These are phyloP conservation scores for Botrytis fabae DNA, from an alignment of 2,329 filamentous ascomycete genomes.

Conservation along the genomic window DNA sequence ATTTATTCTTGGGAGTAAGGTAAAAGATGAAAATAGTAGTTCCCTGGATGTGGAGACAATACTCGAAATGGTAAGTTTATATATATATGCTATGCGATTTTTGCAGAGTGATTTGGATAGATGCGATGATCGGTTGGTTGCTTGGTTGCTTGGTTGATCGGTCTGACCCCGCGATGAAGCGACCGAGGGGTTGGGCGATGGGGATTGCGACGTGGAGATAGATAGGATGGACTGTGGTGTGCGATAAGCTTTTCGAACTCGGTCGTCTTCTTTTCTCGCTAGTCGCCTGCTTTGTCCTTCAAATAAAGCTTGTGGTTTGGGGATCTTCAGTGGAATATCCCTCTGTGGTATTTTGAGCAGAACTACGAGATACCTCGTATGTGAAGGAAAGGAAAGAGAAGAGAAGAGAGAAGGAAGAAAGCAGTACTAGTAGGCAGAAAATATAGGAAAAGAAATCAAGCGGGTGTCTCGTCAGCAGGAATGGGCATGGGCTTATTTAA, in stretches of 20 bases:
- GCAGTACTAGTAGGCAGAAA: not conserved
- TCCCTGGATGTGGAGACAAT: not conserved
- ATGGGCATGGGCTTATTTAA: constrained; percentile 36
- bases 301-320: not conserved
- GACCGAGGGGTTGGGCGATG: constrained; percentile 2
- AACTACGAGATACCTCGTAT: not conserved
- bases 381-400: not conserved
- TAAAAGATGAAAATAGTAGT: not conserved
- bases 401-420: not conserved
- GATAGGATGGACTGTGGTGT: constrained; percentile 3
- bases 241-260: constrained; percentile 13
- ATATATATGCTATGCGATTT: not conserved
- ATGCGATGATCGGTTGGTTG: not conserved
- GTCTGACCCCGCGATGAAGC: constrained; percentile 12
- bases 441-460: constrained; percentile 5
- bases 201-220: constrained; percentile 11
- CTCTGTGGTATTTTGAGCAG: not conserved
- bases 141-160: not conserved
- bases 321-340: not conserved
- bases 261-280: no score
- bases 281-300: no score
- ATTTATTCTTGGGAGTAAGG: not conserved
- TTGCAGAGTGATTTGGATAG: not conserved
- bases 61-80: not conserved
- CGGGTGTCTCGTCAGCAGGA: constrained; percentile 35